Evolutionary conservation across 352 stramenopile species (phyloP).

Genomic region (Phytophthora uliginosa): DNA sequence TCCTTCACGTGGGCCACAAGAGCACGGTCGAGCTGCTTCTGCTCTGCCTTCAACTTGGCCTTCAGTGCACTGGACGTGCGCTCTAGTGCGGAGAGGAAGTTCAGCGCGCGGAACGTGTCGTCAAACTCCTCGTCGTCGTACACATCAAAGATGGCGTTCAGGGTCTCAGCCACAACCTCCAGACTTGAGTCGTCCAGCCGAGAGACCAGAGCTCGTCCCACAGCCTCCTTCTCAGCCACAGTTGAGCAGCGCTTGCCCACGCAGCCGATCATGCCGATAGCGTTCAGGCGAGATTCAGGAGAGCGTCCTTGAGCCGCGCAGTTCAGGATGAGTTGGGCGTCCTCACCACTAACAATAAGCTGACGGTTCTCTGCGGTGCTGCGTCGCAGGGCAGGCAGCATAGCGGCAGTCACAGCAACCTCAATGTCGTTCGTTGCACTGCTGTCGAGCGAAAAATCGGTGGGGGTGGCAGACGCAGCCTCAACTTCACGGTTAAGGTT

Average conservation of each 20-base stretch:
- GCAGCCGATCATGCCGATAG: slow-evolving; percentile 82
- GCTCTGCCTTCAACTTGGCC: slow-evolving; percentile 80
- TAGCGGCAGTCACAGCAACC: slow-evolving; percentile 72
- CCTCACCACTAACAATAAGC: slow-evolving; percentile 62
- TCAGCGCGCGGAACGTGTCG: slow-evolving; percentile 69
- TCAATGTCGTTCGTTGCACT: slow-evolving; percentile 72
- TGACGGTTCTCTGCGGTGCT: slow-evolving; percentile 62
- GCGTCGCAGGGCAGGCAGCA: slow-evolving; percentile 78
- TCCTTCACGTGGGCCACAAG: slow-evolving; percentile 89
- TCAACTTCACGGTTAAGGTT: slow-evolving; percentile 63
- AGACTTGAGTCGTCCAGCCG: slow-evolving; percentile 76
- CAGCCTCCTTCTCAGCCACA: slow-evolving; percentile 72
- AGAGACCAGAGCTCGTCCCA: slow-evolving; percentile 68
- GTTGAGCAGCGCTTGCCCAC: slow-evolving; percentile 80
- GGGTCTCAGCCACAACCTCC: slow-evolving; percentile 85
- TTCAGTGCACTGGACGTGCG: slow-evolving; percentile 68
- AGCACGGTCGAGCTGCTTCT: slow-evolving; percentile 82
- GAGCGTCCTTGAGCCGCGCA: slow-evolving; percentile 70
- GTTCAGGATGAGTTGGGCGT: slow-evolving; percentile 77
- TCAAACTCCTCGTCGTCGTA: slow-evolving; percentile 88
- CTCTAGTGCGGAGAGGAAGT: slow-evolving; percentile 77
- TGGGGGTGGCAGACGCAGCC: slow-evolving; percentile 28
- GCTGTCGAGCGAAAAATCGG: slow-evolving; percentile 44
- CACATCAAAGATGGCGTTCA: slow-evolving; percentile 91
- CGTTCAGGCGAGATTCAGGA: slow-evolving; percentile 78